Percentiles rank a stretch among this genome's conserved stretches.
These are phyloP conservation scores for Excoecaria agallocha DNA, from an alignment of 345 rosid genomes.

Conservation along the genomic window DNA sequence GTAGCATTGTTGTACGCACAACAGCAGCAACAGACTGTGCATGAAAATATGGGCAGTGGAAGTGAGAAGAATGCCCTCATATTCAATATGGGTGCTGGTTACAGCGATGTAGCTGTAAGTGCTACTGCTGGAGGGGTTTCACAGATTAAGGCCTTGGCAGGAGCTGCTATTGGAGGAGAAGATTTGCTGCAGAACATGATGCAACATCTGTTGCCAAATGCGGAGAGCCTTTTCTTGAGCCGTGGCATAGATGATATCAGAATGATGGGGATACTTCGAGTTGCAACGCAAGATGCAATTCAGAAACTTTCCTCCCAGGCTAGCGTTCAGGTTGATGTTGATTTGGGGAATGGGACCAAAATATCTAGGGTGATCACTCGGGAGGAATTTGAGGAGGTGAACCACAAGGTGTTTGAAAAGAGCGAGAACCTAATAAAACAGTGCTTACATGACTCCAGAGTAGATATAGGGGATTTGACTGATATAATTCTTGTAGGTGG, in stretches of 20 bases:
- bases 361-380: slow-evolving; percentile 45
- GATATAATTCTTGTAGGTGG: slow-evolving; percentile 89
- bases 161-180: slow-evolving; percentile 75
- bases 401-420: slow-evolving; percentile 53
- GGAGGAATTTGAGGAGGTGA: slow-evolving; percentile 75
- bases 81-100: slow-evolving; percentile 90
- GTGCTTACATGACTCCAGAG: slow-evolving; percentile 70
- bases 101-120: slow-evolving; percentile 72
- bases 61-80: slow-evolving; percentile 78
- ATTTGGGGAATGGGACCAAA: slow-evolving; percentile 57
- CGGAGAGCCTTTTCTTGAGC: slow-evolving; percentile 41
- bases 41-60: slow-evolving; percentile 78
- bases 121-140: slow-evolving; percentile 97
- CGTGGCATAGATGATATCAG: slow-evolving; percentile 42
- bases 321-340: slow-evolving; percentile 55
- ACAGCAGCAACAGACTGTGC: slow-evolving; percentile 65
- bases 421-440: slow-evolving; percentile 56
- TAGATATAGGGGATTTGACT: slow-evolving; percentile 46
- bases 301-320: slow-evolving; percentile 53
- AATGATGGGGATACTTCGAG: slow-evolving; percentile 58
- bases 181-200: slow-evolving; percentile 76
- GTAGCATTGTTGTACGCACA: slow-evolving; percentile 83
- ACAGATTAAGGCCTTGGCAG: slow-evolving; percentile 74
- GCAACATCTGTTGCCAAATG: slow-evolving; percentile 47
- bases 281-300: slow-evolving; percentile 71